A percentile compares a stretch with the other conserved stretches of the same genome.
phyloP scores from a whole-genome alignment of 1,284 basidiomycete species.

The Lignosus rhinocerotis region DNA sequence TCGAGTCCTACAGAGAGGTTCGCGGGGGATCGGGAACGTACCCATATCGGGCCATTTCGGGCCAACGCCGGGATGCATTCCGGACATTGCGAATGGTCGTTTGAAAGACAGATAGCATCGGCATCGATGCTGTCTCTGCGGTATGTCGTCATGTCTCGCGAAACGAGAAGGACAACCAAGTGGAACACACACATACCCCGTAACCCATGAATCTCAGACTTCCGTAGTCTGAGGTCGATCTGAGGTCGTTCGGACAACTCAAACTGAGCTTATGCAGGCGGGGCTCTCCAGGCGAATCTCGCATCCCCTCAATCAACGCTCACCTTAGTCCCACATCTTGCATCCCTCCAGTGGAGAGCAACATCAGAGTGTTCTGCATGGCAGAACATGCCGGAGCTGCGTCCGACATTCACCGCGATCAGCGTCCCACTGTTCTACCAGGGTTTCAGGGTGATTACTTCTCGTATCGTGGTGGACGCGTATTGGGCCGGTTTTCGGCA shows the following conservation, averaged over 20 bases:
- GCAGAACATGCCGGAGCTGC: slow-evolving; percentile 1
- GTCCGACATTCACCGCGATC: slow-evolving; percentile 10
- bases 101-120: neutral
- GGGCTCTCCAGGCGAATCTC: neutral
- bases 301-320: neutral
- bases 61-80: neutral
- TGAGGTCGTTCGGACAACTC: slow-evolving; percentile 3
- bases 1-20: neutral
- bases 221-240: neutral
- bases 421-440: slow-evolving; percentile 1
- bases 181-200: neutral
- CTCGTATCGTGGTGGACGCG: slow-evolving; percentile 1
- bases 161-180: neutral
- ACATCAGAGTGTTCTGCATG: neutral
- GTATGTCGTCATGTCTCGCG: neutral
- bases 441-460: slow-evolving; percentile 13
- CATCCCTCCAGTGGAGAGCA: neutral
- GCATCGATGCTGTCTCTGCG: neutral
- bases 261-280: slow-evolving; percentile 1
- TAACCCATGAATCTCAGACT: neutral
- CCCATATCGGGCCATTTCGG: slow-evolving; percentile 4
- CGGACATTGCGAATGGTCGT: neutral
- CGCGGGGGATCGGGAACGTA: neutral
- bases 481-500: neutral
- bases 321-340: neutral